Conservation (phyloP, 306 rosid genomes). For the Rubus parviflorus region DNA sequence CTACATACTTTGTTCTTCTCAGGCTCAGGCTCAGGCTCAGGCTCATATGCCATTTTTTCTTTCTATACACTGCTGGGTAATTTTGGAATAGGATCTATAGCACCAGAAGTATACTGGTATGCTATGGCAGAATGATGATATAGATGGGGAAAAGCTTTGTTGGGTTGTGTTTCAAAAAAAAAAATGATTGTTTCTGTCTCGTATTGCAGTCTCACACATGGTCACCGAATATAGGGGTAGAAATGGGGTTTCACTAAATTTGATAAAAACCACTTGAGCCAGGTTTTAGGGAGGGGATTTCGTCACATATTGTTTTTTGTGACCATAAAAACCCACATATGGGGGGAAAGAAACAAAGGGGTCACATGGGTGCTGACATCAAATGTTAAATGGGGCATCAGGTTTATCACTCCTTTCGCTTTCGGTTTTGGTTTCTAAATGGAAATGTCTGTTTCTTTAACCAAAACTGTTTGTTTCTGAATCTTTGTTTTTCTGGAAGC, state of each 20-base stretch:
- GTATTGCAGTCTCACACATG: conserved; percentile 12
- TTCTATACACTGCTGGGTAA: neutral
- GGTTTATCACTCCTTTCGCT: conserved; percentile 23
- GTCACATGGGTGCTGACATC: conserved; percentile 58
- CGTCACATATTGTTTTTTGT: conserved; percentile 34
- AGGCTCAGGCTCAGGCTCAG: no score
- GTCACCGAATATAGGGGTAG: conserved; percentile 21
- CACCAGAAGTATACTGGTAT: neutral
- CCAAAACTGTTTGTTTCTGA: conserved; percentile 33
- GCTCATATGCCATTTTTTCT: neutral
- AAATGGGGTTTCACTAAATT: conserved; percentile 14
- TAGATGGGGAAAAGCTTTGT: neutral
- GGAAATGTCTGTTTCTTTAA: neutral
- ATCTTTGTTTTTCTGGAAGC: conserved; percentile 29
- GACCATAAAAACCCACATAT: conserved; percentile 36
- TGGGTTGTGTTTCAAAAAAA: neutral
- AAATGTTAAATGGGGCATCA: conserved; percentile 22
- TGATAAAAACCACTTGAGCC: conserved; percentile 11
- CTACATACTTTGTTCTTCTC: neutral
- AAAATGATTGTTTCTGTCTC: neutral
- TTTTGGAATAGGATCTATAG: no score
- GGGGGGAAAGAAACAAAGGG: conserved; percentile 27
- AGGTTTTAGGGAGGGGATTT: conserved; percentile 29
- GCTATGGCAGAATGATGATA: neutral
- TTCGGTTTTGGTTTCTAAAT: neutral